Evolutionary conservation across 805 yeast species (phyloP).

Genomic region (Barnettozyma siamensis): DNA sequence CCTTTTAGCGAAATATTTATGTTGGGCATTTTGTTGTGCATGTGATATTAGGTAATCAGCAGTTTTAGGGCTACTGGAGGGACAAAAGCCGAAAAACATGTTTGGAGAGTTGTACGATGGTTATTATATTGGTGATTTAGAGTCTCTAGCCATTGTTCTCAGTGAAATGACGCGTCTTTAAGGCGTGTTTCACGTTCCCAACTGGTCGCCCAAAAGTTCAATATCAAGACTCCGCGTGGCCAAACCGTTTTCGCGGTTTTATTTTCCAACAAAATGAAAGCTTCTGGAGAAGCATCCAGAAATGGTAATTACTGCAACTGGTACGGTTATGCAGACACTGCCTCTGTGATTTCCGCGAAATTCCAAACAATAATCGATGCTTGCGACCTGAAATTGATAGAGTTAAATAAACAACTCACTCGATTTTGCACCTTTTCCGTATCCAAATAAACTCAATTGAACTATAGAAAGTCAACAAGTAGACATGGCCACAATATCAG

Average conservation of each 20-base stretch:
- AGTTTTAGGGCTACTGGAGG: too few relatives aligned
- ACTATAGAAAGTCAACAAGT: neutral
- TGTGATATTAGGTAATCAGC: neutral
- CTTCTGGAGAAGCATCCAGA: neutral
- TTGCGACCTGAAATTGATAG: neutral
- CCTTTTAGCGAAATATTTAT: conserved; percentile 6
- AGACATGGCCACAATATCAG: conserved; percentile 6
- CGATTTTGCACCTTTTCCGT: neutral
- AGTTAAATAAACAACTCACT: neutral
- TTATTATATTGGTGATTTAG: too few relatives aligned
- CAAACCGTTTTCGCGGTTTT: neutral
- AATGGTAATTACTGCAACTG: neutral
- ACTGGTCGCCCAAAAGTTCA: too few relatives aligned
- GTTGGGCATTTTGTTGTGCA: conserved; percentile 11
- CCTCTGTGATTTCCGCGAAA: neutral
- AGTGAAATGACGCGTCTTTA: neutral
- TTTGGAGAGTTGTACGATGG: too few relatives aligned
- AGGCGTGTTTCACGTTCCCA: neutral
- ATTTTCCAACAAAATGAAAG: neutral
- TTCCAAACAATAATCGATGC: neutral
- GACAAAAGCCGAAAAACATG: too few relatives aligned
- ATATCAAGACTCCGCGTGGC: too few relatives aligned
- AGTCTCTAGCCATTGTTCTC: too few relatives aligned
- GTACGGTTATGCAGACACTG: neutral
- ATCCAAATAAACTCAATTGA: neutral